Evolutionary conservation across 2,329 filamentous ascomycete genomes (phyloP).

Genomic region (Botrytis porri): DNA sequence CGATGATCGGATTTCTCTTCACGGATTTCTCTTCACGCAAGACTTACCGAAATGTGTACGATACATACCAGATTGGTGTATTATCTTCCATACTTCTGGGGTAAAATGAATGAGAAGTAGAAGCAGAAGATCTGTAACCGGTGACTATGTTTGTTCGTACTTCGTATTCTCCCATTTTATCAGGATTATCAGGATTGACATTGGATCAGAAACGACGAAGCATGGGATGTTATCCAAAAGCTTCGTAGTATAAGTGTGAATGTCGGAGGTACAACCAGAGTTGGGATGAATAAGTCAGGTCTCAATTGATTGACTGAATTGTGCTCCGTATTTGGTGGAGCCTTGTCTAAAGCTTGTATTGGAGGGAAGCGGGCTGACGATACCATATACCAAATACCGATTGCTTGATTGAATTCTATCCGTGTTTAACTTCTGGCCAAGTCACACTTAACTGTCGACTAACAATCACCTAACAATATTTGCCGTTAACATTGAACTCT

Average conservation of each 20-base stretch:
- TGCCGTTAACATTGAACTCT: too few species aligned
- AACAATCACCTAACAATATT: background rate
- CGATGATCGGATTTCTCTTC: background rate
- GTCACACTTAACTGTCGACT: background rate
- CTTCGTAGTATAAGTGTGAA: background rate
- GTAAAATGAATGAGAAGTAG: background rate
- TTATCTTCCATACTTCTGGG: background rate
- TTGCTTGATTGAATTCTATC: background rate
- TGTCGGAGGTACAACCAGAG: background rate
- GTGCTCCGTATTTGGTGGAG: background rate
- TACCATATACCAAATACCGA: background rate
- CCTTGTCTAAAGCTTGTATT: background rate
- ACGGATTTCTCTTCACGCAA: background rate
- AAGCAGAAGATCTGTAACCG: background rate
- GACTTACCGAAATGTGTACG: background rate
- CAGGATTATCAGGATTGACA: background rate
- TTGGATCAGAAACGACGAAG: background rate
- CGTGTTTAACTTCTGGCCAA: background rate
- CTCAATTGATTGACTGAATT: background rate
- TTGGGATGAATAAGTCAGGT: constrained; percentile 2
- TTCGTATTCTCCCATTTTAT: background rate
- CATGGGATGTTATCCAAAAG: background rate
- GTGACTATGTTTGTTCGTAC: background rate
- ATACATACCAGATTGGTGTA: background rate
- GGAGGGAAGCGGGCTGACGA: background rate